Base-by-base conservation (phyloP, 2,329 filamentous ascomycete species). In the Aspergillus sp. region DNA sequence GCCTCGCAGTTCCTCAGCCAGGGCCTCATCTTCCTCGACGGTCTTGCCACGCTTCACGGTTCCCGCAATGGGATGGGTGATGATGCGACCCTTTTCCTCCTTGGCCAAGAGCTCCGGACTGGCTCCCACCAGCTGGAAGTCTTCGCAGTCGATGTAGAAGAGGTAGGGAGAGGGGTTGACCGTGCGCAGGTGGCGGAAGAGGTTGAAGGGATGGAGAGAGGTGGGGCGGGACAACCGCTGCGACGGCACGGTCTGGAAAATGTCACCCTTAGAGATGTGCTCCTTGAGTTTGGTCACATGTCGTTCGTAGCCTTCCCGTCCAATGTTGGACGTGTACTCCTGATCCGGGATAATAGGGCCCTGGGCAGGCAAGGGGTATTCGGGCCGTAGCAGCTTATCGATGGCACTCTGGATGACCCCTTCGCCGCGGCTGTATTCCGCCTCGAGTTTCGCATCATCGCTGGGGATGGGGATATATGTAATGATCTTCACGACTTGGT, bases 131-230 rank as follows among this genome's bases (percentile, higher is more conserved):
- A 99, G 93, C 74, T 97, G 91, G 78, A 99, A 98, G 71, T 91
- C 90, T 61, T 85, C 84, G 78, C 94, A 98, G 75, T 95, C 88
- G 62, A 99, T 86, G 78, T 93, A 99, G 82, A 99, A 99, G 39
- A 99, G 87, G 77, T 99, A 99, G 0, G 95, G 95, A 9, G 92
- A 96, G 0, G 95, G 95, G 74, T 99, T 99, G 71, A 98, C 91
- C n/a, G 92, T 96, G 63, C 95, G 91, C 42, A 99, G 84, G 74
- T 96, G 92, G 56, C 94, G 88, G 82, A 98, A 99, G 70, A 99
- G 91, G 81, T 98, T 99, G 84, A 98, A 99, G 0, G 95, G 94
- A 76, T 99, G 95, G 49, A 99, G 82, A 57, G 86, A 87, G 2
- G 95, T 99, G 14, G 93, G 93, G 29, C 94, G 86, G 7, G 93